Conservation (phyloP, 257 asterid species). For the Ilex asprella region DNA sequence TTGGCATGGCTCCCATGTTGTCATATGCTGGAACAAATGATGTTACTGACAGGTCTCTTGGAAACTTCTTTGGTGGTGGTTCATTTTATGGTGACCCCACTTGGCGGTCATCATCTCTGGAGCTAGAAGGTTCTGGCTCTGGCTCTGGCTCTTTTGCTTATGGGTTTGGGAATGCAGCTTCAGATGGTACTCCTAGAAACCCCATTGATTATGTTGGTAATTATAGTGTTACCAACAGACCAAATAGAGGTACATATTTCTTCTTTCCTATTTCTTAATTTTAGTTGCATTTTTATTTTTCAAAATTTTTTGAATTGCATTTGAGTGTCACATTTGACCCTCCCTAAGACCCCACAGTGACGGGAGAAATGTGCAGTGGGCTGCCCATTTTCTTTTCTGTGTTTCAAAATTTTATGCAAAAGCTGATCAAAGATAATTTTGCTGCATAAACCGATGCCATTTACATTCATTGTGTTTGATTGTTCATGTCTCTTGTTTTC, state of each 20-base stretch:
- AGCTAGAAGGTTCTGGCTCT: conserved; percentile 37
- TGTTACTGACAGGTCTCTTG: conserved; percentile 35
- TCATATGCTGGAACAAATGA: conserved; percentile 35
- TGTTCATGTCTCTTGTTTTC: not conserved
- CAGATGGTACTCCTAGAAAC: conserved; percentile 38
- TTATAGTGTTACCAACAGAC: conserved; percentile 47
- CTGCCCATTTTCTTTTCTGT: not conserved
- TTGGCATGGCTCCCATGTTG: conserved; percentile 24
- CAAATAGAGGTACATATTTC: conserved; percentile 56
- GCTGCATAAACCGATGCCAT: not conserved
- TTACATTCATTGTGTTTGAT: not conserved
- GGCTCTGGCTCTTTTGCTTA: conserved; percentile 37
- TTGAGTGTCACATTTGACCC: no score
- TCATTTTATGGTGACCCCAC: conserved; percentile 36
- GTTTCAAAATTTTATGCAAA: not conserved
- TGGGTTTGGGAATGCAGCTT: conserved; percentile 40
- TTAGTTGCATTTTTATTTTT: not conserved
- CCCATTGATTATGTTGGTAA: conserved; percentile 49
- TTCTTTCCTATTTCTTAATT: not conserved
- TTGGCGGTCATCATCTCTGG: conserved; percentile 51
- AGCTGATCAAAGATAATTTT: not conserved
- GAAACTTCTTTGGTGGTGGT: conserved; percentile 34
- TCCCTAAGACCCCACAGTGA: no score
- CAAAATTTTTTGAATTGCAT: not conserved
- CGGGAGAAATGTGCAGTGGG: no score